Base-by-base conservation (phyloP, 225 moss, liverwort and hornwort genomes). In the Pseudisothecium myosuroides region DNA sequence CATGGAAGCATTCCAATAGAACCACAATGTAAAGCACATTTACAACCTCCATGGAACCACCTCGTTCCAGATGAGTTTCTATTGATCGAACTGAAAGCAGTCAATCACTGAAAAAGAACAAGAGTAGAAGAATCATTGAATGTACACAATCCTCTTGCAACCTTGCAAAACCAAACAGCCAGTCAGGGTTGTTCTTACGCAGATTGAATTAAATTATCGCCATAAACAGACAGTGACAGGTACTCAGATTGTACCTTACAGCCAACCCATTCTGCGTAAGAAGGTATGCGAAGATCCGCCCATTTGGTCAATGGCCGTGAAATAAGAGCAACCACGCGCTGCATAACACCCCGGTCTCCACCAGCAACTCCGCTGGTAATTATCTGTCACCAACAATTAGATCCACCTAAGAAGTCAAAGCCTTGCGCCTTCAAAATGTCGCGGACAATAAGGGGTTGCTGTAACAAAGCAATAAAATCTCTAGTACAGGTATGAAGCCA, bases 261-360 rank as follows among this genome's bases (percentile, higher is more conserved):
- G 84, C 99, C 97, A 86, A 99, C 97, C 99, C 99, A 99, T 85
- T 99, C 99, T 59, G 99, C 99, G 81, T 96, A 97, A 61, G 97
- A 93, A 45, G 96, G 95, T 92, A 96, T 95, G 55, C 95, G 95
- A 88, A 96, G 97, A 91, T 99, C 97, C 47, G 96, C 96, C 99
- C 99, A 99, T 91, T 91, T 97, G 81, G 93, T 82, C 84, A 99
- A 92, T 61, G 97, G 96, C 72, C 94, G 92, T 55, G 95, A 95
- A 90, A 99, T 93, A 52, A 99, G 95, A 83, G 91, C 91, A 89
- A 97, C 93, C 87, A 99, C 91, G 67, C 99, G 96, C 92, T 99
- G 96, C 77, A 99, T 93, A 86, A 99, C 94, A 47, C 95, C 94
- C 84, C 92, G 92, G 85, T 99, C 99, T 89, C 99, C 99, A 84